Base-by-base conservation (phyloP, 2,329 filamentous ascomycete species). In the Cryphonectria radicalis region DNA sequence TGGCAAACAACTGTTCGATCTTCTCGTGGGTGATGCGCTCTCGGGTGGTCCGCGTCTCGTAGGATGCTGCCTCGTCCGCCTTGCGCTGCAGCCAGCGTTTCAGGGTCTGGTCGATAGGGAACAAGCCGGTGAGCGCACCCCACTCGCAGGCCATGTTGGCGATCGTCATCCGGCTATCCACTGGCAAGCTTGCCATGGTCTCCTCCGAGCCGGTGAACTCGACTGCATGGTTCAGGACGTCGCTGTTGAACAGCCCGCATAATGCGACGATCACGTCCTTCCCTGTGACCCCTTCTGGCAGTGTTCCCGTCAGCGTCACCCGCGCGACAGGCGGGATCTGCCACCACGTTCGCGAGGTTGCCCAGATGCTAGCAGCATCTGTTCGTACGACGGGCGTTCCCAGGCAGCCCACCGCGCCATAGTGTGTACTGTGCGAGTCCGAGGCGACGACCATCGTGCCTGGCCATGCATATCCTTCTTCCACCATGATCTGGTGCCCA, bases 201-300 rank as follows among this genome's bases (percentile, higher is more conserved):
- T 94, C 86, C 74, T 93, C 90, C 0, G 91, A 90, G 17, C 95
- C 95, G 0, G 89, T 90, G 77, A 98, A 97, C 78, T 98, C 95
- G 72, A 98, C 91, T 5, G 90, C 90, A 78, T 97, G 94, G 82
- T 98, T 98, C 19, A 98, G 86, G 0, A 98, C 95, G 63, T 97
- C 93, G 75, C 92, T 89, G 81, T 93, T 92, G 84, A 98, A 97
- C 0, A 97, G 82, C 0, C 92, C 93, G 76, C 93, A 97, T 0
- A 98, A 86, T 0, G 94, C 93, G 40, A 98, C 88, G 75, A 98
- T 98, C 14, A 97, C 92, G 80, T 98, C 96, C 81, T 99, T 98
- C 40, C 94, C 95, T 0, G 92, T 94, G 0, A 97, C 94, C 14
- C 95, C 95, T 1, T 84, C 83, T 0, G 93, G 95, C 10, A 97